phyloP scores from a whole-genome alignment of 345 rosid genomes.

The Arabidopsis suecica region DNA sequence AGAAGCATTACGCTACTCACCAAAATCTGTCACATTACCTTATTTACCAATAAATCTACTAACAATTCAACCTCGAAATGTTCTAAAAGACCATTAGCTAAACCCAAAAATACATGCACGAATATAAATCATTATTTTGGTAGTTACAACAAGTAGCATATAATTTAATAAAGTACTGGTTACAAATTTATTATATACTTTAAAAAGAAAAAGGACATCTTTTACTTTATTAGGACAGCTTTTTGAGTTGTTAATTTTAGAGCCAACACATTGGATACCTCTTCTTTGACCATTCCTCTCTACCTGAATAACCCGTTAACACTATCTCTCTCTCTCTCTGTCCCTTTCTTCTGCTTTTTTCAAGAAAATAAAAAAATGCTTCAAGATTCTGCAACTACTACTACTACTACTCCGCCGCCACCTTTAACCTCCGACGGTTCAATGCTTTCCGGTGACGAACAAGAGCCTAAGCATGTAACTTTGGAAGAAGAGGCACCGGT shows the following conservation, averaged over 20 bases:
- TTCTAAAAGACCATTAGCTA: background rate
- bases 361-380: constrained; percentile 16
- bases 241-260: constrained; percentile 35
- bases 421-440: constrained; percentile 22
- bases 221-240: constrained; percentile 42
- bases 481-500: background rate
- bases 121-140: background rate
- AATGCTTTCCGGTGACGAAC: constrained; percentile 11
- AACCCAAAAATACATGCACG: constrained; percentile 11
- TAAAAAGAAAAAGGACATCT: constrained; percentile 25
- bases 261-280: constrained; percentile 38
- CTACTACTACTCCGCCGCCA: constrained; percentile 34
- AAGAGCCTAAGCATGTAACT: constrained; percentile 17
- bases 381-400: constrained; percentile 40
- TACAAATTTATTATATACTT: background rate
- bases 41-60: background rate
- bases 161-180: constrained; percentile 5
- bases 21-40: no score
- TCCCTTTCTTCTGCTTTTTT: constrained; percentile 13
- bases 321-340: constrained; percentile 1
- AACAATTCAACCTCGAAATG: background rate
- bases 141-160: constrained; percentile 17
- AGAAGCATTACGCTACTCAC: no score
- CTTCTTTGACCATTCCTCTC: constrained; percentile 40
- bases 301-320: constrained; percentile 46